phyloP scores from a whole-genome alignment of 345 rosid species.

The Draba incana region DNA sequence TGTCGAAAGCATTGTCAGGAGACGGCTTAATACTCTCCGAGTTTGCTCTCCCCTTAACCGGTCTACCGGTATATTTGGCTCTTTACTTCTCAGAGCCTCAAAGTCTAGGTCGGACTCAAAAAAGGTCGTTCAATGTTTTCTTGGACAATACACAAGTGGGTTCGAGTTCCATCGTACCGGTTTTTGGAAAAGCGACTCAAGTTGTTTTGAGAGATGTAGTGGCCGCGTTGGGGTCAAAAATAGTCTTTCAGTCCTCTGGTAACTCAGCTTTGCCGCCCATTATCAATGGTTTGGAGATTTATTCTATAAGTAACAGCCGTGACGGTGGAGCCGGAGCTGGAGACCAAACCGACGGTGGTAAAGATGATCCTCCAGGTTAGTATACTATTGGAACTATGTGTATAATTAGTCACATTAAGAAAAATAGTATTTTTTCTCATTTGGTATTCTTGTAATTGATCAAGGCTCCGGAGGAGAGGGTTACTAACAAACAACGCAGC shows the following conservation, averaged over 20 bases:
- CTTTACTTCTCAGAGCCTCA: slow-evolving; percentile 35
- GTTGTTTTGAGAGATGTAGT: slow-evolving; percentile 31
- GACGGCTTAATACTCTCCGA: neutral
- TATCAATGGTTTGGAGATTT: slow-evolving; percentile 33
- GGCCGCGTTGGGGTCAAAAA: slow-evolving; percentile 8
- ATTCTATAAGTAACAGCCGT: slow-evolving; percentile 34
- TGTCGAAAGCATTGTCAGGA: slow-evolving; percentile 33
- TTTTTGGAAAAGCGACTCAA: slow-evolving; percentile 33
- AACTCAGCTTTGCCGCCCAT: slow-evolving; percentile 28
- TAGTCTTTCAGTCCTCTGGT: slow-evolving; percentile 29
- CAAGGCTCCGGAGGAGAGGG: neutral
- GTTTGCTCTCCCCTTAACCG: neutral
- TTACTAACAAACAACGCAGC: neutral
- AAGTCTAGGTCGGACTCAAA: slow-evolving; percentile 30
- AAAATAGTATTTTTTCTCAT: neutral
- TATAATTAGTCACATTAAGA: no score
- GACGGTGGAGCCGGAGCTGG: neutral
- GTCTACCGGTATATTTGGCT: slow-evolving; percentile 16
- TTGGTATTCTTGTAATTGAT: neutral
- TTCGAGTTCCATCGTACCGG: slow-evolving; percentile 22
- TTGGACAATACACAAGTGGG: slow-evolving; percentile 25
- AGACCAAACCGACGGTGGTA: neutral
- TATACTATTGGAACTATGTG: neutral
- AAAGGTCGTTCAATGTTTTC: slow-evolving; percentile 35
- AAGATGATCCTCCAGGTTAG: slow-evolving; percentile 10